Base-by-base conservation (phyloP, 257 asterid genomes). In the Forsythia suspensa region DNA sequence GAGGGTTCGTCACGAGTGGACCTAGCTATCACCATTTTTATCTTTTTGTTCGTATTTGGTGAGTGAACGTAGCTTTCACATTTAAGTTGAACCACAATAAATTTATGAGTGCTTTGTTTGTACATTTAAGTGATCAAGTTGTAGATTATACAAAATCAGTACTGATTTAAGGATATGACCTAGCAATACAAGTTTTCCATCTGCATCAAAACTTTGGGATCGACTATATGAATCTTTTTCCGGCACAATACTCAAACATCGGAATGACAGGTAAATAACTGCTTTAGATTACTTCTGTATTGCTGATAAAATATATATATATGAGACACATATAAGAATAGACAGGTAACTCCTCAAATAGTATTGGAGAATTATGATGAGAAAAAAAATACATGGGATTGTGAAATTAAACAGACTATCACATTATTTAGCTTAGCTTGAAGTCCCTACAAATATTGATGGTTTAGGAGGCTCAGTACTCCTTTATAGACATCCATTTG, bases 401-500 rank as follows among this genome's bases (percentile, higher is more conserved):
- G 3, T 63, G 2, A 63, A 3, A 57, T 13, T 8, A 40, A 75
- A 40, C 6, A 61, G 7, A 12, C 16, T 2, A 59, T 8, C 43
- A 38, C 80, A 80, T 75, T 70, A 70, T 75, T 75, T 38, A 69
- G 15, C 34, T 38, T 41, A 16, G 34, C 42, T 40, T 2, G 5
- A 52, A 39, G 15, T 36, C 7, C 39, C 59, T 15, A 55, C 6
- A 13, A 38, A 24, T 13, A 74, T 61, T 21, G 12, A 10, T 24
- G 70, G 70, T 63, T 63, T 63, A 24, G 20, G 29, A 36, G 10
- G 51, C 4, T 6, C 15, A 18, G 48, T 70, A 76, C 9, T 44
- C 39, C 41, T 80, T 78, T 10, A 70, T 18, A 21, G 83, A 77
- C 72, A 20, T 73, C 88, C 86, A 84, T 51, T 73, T 82, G 71